A percentile compares a stretch with the other conserved stretches of the same genome.
These are phyloP conservation scores for Ascosphaera aggregata DNA, from an alignment of 2,329 filamentous ascomycete genomes.

Conservation along the genomic window DNA sequence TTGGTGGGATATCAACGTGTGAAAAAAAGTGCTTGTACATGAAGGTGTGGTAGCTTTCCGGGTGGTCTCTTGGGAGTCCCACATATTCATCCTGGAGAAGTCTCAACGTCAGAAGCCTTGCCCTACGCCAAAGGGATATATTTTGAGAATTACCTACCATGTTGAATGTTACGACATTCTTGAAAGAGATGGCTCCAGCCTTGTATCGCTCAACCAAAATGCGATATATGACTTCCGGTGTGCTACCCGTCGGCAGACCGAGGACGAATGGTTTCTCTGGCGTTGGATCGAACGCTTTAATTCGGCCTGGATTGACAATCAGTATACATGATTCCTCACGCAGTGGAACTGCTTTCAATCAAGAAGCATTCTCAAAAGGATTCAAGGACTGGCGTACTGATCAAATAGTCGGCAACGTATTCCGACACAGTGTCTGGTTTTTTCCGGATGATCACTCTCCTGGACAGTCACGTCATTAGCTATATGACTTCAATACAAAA, in stretches of 20 bases:
- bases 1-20: conserved; percentile 56
- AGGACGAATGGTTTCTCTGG: conserved; percentile 55
- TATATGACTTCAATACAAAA: too few relatives aligned
- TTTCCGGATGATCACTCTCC: conserved; percentile 68
- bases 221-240: conserved; percentile 55
- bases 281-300: conserved; percentile 53
- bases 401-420: conserved; percentile 63
- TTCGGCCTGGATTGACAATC: conserved; percentile 52
- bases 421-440: conserved; percentile 42
- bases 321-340: conserved; percentile 38
- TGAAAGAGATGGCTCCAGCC: conserved; percentile 45
- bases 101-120: background rate
- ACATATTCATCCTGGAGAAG: conserved; percentile 54
- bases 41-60: conserved; percentile 73
- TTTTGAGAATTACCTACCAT: conserved; percentile 33
- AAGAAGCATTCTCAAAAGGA: conserved; percentile 8
- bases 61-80: conserved; percentile 57
- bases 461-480: conserved; percentile 18
- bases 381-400: conserved; percentile 26
- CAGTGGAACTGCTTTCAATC: too few relatives aligned
- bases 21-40: conserved; percentile 90
- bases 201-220: conserved; percentile 36
- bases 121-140: conserved; percentile 1
- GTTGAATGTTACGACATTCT: conserved; percentile 78
- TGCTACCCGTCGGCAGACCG: conserved; percentile 63